These are phyloP conservation scores for Cercospora sp. DNA, from an alignment of 2,329 filamentous ascomycete species.

Conservation along the genomic window DNA sequence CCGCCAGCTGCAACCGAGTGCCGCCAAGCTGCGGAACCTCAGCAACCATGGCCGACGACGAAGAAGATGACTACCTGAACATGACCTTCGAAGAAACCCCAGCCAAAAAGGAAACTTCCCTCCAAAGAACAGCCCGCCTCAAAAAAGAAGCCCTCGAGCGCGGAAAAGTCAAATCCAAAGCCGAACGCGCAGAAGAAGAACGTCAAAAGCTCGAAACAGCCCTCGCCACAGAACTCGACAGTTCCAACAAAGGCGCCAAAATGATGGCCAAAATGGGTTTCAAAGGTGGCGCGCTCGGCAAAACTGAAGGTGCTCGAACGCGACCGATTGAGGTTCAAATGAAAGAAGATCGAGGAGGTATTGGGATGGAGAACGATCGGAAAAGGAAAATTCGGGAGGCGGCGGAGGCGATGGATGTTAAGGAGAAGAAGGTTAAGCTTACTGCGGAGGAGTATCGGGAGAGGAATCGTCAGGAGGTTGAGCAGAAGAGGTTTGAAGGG, in stretches of 20 bases:
- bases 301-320: conserved; percentile 52
- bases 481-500: conserved; percentile 66
- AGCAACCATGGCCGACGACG: conserved; percentile 39
- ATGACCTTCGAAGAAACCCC: conserved; percentile 77
- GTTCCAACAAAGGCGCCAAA: conserved; percentile 78
- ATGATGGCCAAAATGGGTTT: conserved; percentile 99
- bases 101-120: conserved; percentile 59
- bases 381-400: conserved; percentile 68
- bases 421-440: conserved; percentile 62
- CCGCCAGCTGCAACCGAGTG: no score
- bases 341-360: conserved; percentile 78
- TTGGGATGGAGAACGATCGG: conserved; percentile 79
- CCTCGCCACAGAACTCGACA: conserved; percentile 68
- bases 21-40: no score
- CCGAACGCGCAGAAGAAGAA: conserved; percentile 75
- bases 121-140: conserved; percentile 58
- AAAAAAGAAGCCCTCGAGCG: conserved; percentile 62
- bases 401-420: conserved; percentile 50
- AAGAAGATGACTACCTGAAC: conserved; percentile 95
- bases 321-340: conserved; percentile 76
- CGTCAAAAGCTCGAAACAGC: conserved; percentile 71
- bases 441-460: conserved; percentile 73
- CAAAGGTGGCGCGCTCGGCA: conserved; percentile 72
- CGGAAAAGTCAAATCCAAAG: conserved; percentile 71
- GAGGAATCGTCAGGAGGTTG: conserved; percentile 67